These are phyloP conservation scores for Dichotomocladium elegans DNA, from an alignment of 371 early-diverging fungal genomes.

Conservation along the genomic window DNA sequence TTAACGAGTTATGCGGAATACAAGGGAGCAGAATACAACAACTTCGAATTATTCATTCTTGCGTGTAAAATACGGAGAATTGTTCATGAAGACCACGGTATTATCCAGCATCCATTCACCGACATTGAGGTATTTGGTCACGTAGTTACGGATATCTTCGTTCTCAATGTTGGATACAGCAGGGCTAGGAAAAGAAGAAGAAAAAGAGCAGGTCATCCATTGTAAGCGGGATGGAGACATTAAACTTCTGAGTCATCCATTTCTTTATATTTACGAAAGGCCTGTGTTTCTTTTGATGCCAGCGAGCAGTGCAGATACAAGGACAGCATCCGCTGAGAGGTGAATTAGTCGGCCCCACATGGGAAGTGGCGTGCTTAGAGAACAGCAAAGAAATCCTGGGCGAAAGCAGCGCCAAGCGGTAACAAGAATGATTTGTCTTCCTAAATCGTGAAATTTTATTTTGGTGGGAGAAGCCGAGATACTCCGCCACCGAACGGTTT, in stretches of 20 bases:
- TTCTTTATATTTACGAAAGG: slow-evolving; percentile 57
- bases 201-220: background rate
- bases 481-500: too few relatives aligned
- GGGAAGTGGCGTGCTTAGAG: too few relatives aligned
- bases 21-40: too few relatives aligned
- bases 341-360: slow-evolving; percentile 65
- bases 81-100: slow-evolving; percentile 50
- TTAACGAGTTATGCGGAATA: too few relatives aligned
- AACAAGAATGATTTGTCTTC: too few relatives aligned
- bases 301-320: slow-evolving; percentile 73
- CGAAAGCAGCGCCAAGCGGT: too few relatives aligned
- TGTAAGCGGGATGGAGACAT: background rate
- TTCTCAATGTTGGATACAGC: slow-evolving; percentile 54
- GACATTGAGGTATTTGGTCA: slow-evolving; percentile 57
- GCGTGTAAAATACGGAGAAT: slow-evolving; percentile 62
- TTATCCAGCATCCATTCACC: slow-evolving; percentile 69
- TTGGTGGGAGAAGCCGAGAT: too few relatives aligned
- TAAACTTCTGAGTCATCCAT: background rate
- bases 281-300: slow-evolving; percentile 75
- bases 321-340: slow-evolving; percentile 65
- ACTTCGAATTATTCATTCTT: too few relatives aligned
- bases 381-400: too few relatives aligned
- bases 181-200: slow-evolving; percentile 31
- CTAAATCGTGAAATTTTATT: too few relatives aligned
- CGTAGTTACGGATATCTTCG: slow-evolving; percentile 50